Base-by-base conservation (phyloP, 1,284 basidiomycete genomes). In the Cutaneotrichosporon spelunceum region DNA sequence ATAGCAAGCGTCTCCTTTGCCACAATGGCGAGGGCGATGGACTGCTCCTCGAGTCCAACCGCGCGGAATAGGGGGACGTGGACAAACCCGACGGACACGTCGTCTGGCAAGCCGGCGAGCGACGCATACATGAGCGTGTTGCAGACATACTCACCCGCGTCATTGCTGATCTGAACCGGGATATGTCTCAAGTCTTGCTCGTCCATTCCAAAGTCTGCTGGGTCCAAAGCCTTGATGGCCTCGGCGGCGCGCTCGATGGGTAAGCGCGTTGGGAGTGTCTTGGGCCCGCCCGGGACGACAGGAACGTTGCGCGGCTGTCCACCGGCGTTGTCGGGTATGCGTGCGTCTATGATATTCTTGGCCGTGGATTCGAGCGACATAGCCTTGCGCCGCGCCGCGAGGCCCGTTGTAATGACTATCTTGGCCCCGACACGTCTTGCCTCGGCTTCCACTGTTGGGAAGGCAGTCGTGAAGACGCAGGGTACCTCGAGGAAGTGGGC, bases 141-240 rank as follows among this genome's bases (percentile, higher is more conserved):
- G 61, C 64, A 66, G 8, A 66, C 64, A 27, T 59, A 66, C n/a
- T 48, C 56, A 6, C 64, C 64, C 1, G 64, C 64, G 23, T 60
- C 53, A 44, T 53, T 9, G 11, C 56, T 58, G 53, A 59, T 39
- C 33, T 50, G 53, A 23, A 44, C 59, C n/a, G 59, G 56, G 42
- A 66, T 60, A 11, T 19, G 39, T 42, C 5, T 19, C 3, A 19
- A 42, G 39, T 42, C 39, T 19, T 3, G 7, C 16, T n/a, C 39
- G 16, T 42, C n/a, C n/a, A n/a, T n/a, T n/a, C n/a, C n/a, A n/a
- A n/a, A n/a, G n/a, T n/a, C 39, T 42, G 53, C 53, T 2, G 10
- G 39, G 3, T 42, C 39, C 3, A 42, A 42, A 6, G 39, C 36
- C 26, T 44, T n/a, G 33, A 66, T 58, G 2, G 47, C 56, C 21